Conservation (phyloP, 1,284 basidiomycete species). For the Rhodotorula sp. region DNA sequence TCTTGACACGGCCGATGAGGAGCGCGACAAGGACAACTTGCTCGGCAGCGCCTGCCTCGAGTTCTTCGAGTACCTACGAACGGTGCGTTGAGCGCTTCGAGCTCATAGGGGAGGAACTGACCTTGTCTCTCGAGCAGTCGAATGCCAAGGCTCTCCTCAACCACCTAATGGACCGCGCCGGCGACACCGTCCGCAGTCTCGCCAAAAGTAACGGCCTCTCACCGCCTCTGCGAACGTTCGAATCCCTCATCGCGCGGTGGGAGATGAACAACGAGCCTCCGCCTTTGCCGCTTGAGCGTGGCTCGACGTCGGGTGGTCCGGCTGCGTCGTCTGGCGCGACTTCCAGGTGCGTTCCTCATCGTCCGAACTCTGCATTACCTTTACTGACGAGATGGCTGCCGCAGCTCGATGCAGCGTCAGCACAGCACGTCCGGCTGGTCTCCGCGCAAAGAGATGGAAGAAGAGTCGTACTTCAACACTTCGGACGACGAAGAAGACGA, state of each 20-base stretch:
- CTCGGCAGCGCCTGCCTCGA: conserved; percentile 92
- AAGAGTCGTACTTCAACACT: conserved; percentile 80
- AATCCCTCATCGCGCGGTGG: conserved; percentile 71
- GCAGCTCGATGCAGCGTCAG: conserved; percentile 47
- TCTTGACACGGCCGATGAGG: conserved; percentile 73
- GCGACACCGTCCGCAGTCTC: conserved; percentile 64
- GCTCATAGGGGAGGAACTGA: background rate
- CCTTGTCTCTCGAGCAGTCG: conserved; percentile 6
- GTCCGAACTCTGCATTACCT: too few relatives aligned
- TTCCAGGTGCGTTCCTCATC: background rate
- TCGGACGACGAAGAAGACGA: conserved; percentile 70
- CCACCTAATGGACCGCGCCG: conserved; percentile 78
- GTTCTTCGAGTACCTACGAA: conserved; percentile 85
- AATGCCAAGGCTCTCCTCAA: conserved; percentile 66
- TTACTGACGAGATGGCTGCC: too few relatives aligned
- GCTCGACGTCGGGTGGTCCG: background rate
- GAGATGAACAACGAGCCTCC: conserved; percentile 88
- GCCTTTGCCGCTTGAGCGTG: conserved; percentile 49
- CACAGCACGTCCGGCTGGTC: conserved; percentile 36
- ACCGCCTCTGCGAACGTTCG: conserved; percentile 61
- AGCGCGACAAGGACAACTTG: conserved; percentile 84
- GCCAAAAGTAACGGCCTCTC: conserved; percentile 54
- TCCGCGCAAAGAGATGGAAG: conserved; percentile 61
- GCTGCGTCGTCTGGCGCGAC: conserved; percentile 2
- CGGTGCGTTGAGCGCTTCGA: conserved; percentile 56